phyloP scores from a whole-genome alignment of 768 basidiomycete genomes.

The Paxillus ammoniavirescens region DNA sequence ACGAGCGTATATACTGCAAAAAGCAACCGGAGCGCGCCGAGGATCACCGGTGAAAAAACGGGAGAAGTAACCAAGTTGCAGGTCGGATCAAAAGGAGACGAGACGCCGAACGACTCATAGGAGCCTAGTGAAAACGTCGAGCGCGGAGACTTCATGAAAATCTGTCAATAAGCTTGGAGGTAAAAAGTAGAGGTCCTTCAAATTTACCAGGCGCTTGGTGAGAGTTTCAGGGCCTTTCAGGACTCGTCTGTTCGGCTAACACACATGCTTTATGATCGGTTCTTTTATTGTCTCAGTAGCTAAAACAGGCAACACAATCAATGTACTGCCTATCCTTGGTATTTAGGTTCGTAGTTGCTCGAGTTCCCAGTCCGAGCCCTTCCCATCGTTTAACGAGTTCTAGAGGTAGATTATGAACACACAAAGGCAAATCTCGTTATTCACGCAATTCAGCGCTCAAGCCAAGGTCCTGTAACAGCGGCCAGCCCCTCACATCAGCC shows the following conservation, averaged over 20 bases:
- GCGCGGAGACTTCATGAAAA: slow-evolving; percentile 7
- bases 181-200: background rate
- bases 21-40: slow-evolving; percentile 45
- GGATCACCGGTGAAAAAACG: slow-evolving; percentile 40
- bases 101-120: slow-evolving; percentile 32
- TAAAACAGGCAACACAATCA: background rate
- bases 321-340: too few relatives aligned
- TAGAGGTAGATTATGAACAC: background rate
- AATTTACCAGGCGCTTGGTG: background rate
- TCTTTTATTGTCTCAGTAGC: background rate
- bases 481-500: background rate
- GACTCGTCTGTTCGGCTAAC: slow-evolving; percentile 5
- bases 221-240: slow-evolving; percentile 1
- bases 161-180: background rate
- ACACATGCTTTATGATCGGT: background rate
- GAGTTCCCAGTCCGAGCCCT: background rate
- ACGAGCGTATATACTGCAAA: slow-evolving; percentile 52
- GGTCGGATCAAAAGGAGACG: slow-evolving; percentile 39
- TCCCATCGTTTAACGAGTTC: background rate
- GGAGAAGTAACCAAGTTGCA: slow-evolving; percentile 40
- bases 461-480: slow-evolving; percentile 24
- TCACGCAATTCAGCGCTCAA: background rate
- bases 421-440: background rate
- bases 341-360: too few relatives aligned
- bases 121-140: slow-evolving; percentile 8